These are phyloP conservation scores for Scutellaria baicalensis DNA, from an alignment of 257 asterid genomes.

Conservation along the genomic window DNA sequence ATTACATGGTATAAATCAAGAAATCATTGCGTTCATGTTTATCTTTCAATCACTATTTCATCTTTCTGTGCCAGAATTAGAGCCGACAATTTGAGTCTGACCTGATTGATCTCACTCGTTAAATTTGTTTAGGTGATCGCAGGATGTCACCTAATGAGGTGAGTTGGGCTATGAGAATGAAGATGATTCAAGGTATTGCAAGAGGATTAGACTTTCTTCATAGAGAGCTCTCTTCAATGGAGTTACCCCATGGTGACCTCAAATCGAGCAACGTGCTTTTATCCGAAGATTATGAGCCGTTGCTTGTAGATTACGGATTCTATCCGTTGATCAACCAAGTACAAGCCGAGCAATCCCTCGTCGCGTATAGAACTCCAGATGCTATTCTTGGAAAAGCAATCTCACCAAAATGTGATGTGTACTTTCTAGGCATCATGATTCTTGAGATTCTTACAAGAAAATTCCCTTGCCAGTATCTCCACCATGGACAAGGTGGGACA, in stretches of 20 bases:
- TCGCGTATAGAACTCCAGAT: constrained; percentile 65
- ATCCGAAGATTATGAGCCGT: constrained; percentile 39
- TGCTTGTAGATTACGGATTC: constrained; percentile 60
- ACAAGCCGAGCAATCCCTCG: constrained; percentile 37
- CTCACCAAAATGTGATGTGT: constrained; percentile 61
- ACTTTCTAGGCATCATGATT: constrained; percentile 60
- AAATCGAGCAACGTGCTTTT: constrained; percentile 77
- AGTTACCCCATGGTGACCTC: constrained; percentile 76
- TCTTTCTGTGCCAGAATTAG: too few species aligned
- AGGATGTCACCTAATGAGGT: constrained; percentile 40
- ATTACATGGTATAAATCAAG: constrained; percentile 47
- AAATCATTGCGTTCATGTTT: too few species aligned
- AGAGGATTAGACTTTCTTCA: constrained; percentile 58
- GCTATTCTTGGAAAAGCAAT: constrained; percentile 20
- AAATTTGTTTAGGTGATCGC: constrained; percentile 39
- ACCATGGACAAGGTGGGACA: constrained; percentile 45
- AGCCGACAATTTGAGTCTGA: too few species aligned
- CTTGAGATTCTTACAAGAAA: constrained; percentile 77
- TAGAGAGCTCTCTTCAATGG: constrained; percentile 30
- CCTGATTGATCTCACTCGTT: not conserved
- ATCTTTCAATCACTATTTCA: too few species aligned
- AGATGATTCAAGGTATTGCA: constrained; percentile 59
- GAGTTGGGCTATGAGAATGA: constrained; percentile 52
- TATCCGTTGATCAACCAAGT: constrained; percentile 26
- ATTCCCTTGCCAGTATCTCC: constrained; percentile 43